These are phyloP conservation scores for Salvia splendens DNA, from an alignment of 257 asterid species.

Conservation along the genomic window DNA sequence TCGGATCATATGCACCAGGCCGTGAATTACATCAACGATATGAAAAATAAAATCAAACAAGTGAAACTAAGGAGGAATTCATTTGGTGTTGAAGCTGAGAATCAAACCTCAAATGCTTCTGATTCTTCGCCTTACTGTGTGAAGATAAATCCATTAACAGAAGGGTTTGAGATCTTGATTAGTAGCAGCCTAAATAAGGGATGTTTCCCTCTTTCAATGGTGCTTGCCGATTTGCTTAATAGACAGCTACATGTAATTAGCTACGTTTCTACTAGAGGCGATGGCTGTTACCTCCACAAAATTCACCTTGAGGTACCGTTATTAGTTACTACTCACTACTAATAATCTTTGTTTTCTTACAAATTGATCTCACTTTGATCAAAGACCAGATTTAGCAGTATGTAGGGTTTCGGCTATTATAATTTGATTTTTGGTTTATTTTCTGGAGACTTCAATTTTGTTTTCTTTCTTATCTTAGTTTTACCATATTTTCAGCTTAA, in stretches of 20 bases:
- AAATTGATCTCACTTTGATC: too few species aligned
- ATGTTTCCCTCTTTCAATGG: conserved; percentile 38
- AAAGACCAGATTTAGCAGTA: background rate
- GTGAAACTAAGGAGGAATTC: conserved; percentile 25
- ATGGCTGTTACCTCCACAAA: conserved; percentile 27
- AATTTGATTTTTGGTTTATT: background rate
- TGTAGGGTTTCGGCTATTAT: background rate
- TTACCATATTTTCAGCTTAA: conserved; percentile 3
- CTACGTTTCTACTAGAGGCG: conserved; percentile 30
- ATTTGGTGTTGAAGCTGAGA: background rate
- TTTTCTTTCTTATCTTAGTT: too few species aligned
- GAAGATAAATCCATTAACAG: conserved; percentile 26
- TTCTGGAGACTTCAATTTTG: too few species aligned
- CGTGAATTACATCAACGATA: conserved; percentile 43
- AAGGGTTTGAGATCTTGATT: conserved; percentile 42
- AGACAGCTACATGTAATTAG: conserved; percentile 31
- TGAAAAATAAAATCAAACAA: conserved; percentile 41
- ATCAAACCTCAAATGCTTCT: background rate
- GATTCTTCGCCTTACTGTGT: conserved; percentile 22
- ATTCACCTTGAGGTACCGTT: conserved; percentile 36
- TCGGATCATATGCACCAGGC: conserved; percentile 51
- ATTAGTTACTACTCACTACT: too few species aligned
- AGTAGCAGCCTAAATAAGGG: background rate
- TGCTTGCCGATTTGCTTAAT: conserved; percentile 31
- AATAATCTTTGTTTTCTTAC: too few species aligned